Conservation (phyloP, 2,329 filamentous ascomycete species). For the Aureobasidium sp. region DNA sequence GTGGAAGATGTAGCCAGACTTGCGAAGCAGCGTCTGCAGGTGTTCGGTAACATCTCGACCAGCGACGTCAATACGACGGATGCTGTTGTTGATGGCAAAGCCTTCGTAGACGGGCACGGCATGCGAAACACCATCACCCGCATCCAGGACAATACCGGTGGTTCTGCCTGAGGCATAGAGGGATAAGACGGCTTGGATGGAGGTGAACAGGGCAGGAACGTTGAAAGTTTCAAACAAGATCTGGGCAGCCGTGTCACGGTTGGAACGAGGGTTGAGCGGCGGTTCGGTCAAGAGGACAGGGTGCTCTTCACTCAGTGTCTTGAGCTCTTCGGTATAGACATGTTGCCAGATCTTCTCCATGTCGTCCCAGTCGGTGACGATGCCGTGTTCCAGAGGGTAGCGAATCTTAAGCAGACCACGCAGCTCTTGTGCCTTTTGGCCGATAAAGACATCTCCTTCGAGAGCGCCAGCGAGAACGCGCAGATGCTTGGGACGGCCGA, state of each 20-base stretch:
- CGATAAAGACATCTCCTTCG: constrained; percentile 96
- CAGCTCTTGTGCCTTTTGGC: constrained; percentile 81
- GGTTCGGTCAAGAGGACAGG: constrained; percentile 94
- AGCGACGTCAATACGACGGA: constrained; percentile 91
- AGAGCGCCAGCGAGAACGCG: constrained; percentile 92
- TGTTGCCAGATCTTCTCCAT: constrained; percentile 99
- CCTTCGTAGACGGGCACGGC: constrained; percentile 97
- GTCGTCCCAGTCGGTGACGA: constrained; percentile 99
- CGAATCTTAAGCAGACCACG: constrained; percentile 90
- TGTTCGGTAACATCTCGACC: constrained; percentile 95
- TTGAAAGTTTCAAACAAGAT: constrained; percentile 99
- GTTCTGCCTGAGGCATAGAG: constrained; percentile 93
- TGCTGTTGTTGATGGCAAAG: constrained; percentile 92
- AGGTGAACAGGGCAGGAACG: constrained; percentile 91
- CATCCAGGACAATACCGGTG: constrained; percentile 90
- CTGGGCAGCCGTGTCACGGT: constrained; percentile 92
- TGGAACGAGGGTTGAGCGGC: constrained; percentile 87
- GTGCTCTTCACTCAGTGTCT: constrained; percentile 97
- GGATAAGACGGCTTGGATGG: constrained; percentile 92
- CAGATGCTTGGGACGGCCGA: constrained; percentile 90
- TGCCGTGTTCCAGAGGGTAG: constrained; percentile 93
- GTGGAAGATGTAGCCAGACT: constrained; percentile 90
- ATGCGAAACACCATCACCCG: constrained; percentile 93
- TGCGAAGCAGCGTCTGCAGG: constrained; percentile 81
- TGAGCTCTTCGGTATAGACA: constrained; percentile 91